Evolutionary conservation across 2,329 filamentous ascomycete genomes (phyloP), one percentile per base, ranked within the genome.

Genomic region (Malbranchea zuffiana): DNA sequence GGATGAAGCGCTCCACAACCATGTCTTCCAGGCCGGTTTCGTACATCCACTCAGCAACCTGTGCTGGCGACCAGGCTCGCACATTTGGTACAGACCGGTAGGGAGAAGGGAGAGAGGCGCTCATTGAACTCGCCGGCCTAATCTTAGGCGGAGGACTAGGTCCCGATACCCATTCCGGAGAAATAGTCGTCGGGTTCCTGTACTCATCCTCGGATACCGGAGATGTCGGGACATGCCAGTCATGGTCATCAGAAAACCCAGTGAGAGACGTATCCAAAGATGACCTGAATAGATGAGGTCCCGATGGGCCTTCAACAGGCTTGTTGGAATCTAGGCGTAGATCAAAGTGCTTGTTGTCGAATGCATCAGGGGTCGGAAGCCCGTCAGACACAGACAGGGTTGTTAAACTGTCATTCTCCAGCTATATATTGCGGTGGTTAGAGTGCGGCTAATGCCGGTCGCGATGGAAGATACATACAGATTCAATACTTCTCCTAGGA

Each of bases 321-420:
- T 80, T 53, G 18, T 42, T 47, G 6, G 69, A 55, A 33, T 71
- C 68, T 41, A 71, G 63, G 26, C 75, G 69, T 44, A 78, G 69
- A 30, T 74, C 67, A 50, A 76, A 82, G 20, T 68, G 67, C 45
- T 69, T 68, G 43, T 72, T 70, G 48, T 73, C 68, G 48, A 69
- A 68, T 35, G 80, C 79, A 44, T 75, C 72, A 21, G 87, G 87
- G 17, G 87, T 95, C 18, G 76, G 75, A 3, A 78, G 72, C 57
- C 92, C 85, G 53, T 93, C 85, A 54, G 82, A 86, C 1, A 84
- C 87, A 11, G 86, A 94, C 28, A 92, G 68, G 3, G 87, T 93
- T 5, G 84, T 88, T 57, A 86, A 75, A 63, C 83, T 92, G 44
- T 75, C 76, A 37, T 49, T 48, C n/a, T 46, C 51, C 33, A 55